Percentiles rank a stretch among this genome's conserved stretches.
These are phyloP conservation scores for Plasmodium cynomolgi DNA, from an alignment of 169 alveolate genomes.

Conservation along the genomic window DNA sequence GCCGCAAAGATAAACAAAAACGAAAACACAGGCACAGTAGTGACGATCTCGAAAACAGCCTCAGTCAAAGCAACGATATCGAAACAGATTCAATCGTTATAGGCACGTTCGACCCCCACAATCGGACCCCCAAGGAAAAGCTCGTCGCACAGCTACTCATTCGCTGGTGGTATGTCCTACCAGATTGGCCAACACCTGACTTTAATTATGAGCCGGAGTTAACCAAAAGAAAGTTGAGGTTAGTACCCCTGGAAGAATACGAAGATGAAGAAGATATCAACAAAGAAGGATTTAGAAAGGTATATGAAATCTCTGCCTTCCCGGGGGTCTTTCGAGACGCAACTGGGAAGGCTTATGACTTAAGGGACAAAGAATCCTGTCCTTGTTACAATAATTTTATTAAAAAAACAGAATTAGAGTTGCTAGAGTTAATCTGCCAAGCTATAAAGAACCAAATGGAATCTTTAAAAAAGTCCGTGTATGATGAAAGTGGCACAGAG, in stretches of 20 bases:
- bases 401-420: constrained; percentile 76
- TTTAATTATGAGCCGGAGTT: constrained; percentile 85
- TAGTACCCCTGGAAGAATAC: constrained; percentile 89
- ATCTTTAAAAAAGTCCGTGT: constrained; percentile 45
- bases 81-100: constrained; percentile 77
- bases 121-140: constrained; percentile 76
- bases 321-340: constrained; percentile 91
- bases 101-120: constrained; percentile 82
- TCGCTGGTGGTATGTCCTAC: constrained; percentile 95
- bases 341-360: constrained; percentile 91
- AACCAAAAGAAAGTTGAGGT: constrained; percentile 85
- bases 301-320: constrained; percentile 90
- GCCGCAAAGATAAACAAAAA: background rate
- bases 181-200: constrained; percentile 95
- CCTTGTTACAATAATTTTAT: constrained; percentile 89
- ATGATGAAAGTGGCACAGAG: constrained; percentile 29
- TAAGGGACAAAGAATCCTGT: constrained; percentile 91
- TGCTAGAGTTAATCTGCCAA: constrained; percentile 73
- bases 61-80: constrained; percentile 36
- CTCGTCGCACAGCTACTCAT: constrained; percentile 82
- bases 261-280: constrained; percentile 91
- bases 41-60: background rate
- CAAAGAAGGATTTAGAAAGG: constrained; percentile 89
- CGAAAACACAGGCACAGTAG: background rate
- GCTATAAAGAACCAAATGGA: constrained; percentile 82